These are phyloP conservation scores for Xylaria intraflava DNA, from an alignment of 495 filamentous ascomycete genomes.

Conservation along the genomic window DNA sequence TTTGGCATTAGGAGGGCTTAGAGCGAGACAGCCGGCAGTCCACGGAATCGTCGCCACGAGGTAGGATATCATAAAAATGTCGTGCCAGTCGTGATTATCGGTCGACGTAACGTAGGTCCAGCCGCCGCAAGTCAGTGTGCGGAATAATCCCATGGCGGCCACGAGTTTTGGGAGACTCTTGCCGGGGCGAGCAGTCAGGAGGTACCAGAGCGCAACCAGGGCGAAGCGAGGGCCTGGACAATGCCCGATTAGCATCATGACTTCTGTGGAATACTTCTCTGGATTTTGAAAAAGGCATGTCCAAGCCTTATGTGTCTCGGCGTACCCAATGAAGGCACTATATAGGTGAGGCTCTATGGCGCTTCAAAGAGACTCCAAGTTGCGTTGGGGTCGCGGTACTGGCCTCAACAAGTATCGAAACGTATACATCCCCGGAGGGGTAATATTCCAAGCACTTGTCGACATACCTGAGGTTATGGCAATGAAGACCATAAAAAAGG, in stretches of 20 bases:
- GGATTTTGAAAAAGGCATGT: not conserved
- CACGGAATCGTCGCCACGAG: constrained; percentile 90
- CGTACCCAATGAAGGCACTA: not conserved
- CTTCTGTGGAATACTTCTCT: not conserved
- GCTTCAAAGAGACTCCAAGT: not conserved
- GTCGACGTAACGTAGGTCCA: constrained; percentile 99
- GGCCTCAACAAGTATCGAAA: not conserved
- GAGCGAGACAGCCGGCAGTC: constrained; percentile 82
- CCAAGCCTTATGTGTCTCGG: not conserved
- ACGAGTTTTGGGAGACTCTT: constrained; percentile 73
- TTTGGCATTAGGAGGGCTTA: constrained; percentile 78
- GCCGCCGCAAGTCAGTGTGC: constrained; percentile 90
- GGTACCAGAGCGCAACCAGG: constrained; percentile 87
- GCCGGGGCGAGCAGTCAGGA: constrained; percentile 72
- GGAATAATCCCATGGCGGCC: constrained; percentile 71
- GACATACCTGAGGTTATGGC: constrained; percentile 78
- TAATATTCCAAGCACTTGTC: not conserved
- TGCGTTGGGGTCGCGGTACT: not conserved
- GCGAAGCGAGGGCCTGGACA: constrained; percentile 75
- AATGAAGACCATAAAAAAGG: constrained; percentile 94
- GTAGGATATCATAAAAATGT: constrained; percentile 99
- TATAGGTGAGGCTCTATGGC: not conserved
- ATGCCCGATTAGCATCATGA: constrained; percentile 4
- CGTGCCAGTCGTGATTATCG: constrained; percentile 97
- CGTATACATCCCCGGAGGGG: not conserved